Evolutionary conservation across 2,329 filamentous ascomycete genomes (phyloP), one percentile per base, ranked within the genome.

Genomic region (Alternaria sp.): DNA sequence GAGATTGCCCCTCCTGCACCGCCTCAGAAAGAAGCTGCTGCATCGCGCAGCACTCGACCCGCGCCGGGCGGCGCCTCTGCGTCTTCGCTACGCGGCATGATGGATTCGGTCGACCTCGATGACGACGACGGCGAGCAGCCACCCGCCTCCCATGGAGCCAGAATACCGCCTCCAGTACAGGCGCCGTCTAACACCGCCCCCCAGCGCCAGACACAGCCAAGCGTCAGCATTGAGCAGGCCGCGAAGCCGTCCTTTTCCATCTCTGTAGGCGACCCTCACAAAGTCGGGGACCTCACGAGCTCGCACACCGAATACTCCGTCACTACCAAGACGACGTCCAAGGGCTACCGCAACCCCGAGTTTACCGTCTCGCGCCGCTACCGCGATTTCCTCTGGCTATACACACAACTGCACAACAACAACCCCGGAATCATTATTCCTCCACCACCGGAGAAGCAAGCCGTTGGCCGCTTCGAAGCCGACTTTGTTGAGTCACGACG

Each of bases 261-360:
- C 71, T 88, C 85, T 3, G 95, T 99, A 23, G 95, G 95, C 57
- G 95, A 99, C 79, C 95, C 95, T 54, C 93, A 97, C 80, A 99
- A 98, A 81, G 94, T 99, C 67, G 95, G 95, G 59, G 95, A 98
- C 79, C 79, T 98, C 76, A 97, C 95, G 8, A 97, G 91, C 78
- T 97, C 93, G 63, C 95, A 99, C 78, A 99, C 97, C 65, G 95
- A 98, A 46, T 99, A 99, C 80, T 92, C 92, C 70, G 95, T 99
- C 65, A 86, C 91, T 72, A 99, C 95, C 58, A 95, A 90, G 91
- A 99, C 95, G 11, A 91, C 92, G 1, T 98, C 94, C 36, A 97
- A 97, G 81, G 95, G 93, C 51, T 99, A 98, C 79, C 91, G 91
- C 74, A 90, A 94, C 72, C 84, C 91, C 51, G 93, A 97, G 73